A percentile compares a stretch with the other conserved stretches of the same genome.
Evolutionary conservation across 129 eudicot genomes (phyloP).

Genomic region (Lactuca sativa): DNA sequence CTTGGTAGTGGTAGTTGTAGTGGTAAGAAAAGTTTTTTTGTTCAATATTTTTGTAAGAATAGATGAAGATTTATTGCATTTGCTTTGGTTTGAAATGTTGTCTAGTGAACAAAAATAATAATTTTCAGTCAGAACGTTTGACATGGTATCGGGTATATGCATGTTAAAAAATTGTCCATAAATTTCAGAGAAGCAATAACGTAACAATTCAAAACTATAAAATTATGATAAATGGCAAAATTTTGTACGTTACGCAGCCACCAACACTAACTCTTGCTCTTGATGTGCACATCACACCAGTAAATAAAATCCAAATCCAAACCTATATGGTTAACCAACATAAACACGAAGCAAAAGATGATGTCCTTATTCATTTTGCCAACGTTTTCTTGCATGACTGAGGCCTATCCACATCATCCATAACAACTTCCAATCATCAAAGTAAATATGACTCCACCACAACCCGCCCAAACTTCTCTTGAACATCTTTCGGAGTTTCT

Average conservation of each 20-base stretch:
- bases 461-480: slow-evolving; percentile 93
- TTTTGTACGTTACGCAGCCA: too few relatives aligned
- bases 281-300: too few relatives aligned
- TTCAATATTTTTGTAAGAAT: too few relatives aligned
- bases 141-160: too few relatives aligned
- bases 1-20: not conserved
- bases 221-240: too few relatives aligned
- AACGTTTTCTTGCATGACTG: not conserved
- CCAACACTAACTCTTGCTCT: too few relatives aligned
- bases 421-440: slow-evolving; percentile 27
- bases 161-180: not conserved
- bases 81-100: too few relatives aligned
- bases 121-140: too few relatives aligned
- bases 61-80: too few relatives aligned
- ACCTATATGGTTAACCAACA: not conserved
- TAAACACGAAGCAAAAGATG: slow-evolving; percentile 12
- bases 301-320: too few relatives aligned
- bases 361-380: slow-evolving; percentile 13
- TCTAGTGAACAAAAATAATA: too few relatives aligned
- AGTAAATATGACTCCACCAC: slow-evolving; percentile 87
- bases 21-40: too few relatives aligned
- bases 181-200: not conserved
- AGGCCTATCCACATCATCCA: not conserved
- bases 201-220: not conserved
- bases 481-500: slow-evolving; percentile 92